Conservation (phyloP, 257 asterid genomes). For the Echium plantagineum region DNA sequence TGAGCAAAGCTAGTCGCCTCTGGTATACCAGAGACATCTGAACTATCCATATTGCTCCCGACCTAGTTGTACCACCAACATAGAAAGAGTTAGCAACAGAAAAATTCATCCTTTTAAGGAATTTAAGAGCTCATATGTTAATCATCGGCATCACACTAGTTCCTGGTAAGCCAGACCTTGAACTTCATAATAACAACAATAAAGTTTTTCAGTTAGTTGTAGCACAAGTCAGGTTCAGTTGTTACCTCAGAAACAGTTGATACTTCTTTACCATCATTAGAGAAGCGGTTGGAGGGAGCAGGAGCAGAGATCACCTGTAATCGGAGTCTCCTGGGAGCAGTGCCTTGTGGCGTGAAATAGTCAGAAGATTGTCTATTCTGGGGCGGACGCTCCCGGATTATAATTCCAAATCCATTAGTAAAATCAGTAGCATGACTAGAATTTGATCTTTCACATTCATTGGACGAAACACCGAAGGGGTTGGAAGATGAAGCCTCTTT, state of each 20-base stretch:
- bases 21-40: not conserved
- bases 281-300: not conserved
- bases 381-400: conserved; percentile 28
- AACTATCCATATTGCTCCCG: not conserved
- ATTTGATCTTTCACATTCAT: conserved; percentile 13
- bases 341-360: conserved; percentile 31
- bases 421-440: conserved; percentile 16
- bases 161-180: not conserved
- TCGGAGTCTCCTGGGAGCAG: conserved; percentile 46
- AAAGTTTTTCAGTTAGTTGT: not conserved
- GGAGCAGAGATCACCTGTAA: conserved; percentile 11
- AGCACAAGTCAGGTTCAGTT: not conserved
- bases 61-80: not conserved
- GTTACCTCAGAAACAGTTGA: not conserved
- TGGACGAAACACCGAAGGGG: conserved; percentile 9
- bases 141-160: too few species aligned
- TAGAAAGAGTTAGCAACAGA: not conserved
- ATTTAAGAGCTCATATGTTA: too few species aligned
- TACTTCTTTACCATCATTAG: not conserved
- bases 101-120: too few species aligned
- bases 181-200: not conserved
- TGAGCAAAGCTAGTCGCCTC: not conserved
- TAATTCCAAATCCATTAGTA: conserved; percentile 33
- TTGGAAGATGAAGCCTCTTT: conserved; percentile 19
- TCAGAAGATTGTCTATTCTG: conserved; percentile 13